phyloP scores from a whole-genome alignment of 768 basidiomycete species.

The Dendrothele bispora region DNA sequence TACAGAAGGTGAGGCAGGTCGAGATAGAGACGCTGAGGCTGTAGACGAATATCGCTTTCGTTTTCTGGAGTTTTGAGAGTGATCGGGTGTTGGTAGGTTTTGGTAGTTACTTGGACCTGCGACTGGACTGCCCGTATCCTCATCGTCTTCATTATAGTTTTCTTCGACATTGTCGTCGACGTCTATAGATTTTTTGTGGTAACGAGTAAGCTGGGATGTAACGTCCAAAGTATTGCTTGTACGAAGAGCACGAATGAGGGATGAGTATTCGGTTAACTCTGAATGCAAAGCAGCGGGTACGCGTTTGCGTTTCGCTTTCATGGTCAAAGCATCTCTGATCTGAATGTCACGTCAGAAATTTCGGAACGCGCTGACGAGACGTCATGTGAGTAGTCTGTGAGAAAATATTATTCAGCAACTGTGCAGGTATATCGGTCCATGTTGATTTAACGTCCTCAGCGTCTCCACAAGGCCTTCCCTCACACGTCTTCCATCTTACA shows the following conservation, averaged over 20 bases:
- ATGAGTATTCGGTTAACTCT: slow-evolving; percentile 68
- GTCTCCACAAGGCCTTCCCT: too few relatives aligned
- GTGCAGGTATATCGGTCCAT: too few relatives aligned
- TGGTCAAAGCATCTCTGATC: too few relatives aligned
- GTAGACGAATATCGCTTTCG: slow-evolving; percentile 19
- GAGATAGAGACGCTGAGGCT: too few relatives aligned
- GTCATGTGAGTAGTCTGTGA: too few relatives aligned
- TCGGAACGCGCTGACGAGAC: too few relatives aligned
- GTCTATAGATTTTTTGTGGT: slow-evolving; percentile 21
- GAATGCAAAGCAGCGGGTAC: slow-evolving; percentile 58
- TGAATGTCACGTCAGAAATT: too few relatives aligned
- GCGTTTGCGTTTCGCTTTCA: slow-evolving; percentile 31
- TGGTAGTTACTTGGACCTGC: neutral
- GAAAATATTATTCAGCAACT: too few relatives aligned
- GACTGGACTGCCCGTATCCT: too few relatives aligned
- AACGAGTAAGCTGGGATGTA: slow-evolving; percentile 45
- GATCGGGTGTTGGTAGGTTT: neutral
- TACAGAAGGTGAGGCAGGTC: too few relatives aligned
- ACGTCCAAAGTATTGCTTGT: slow-evolving; percentile 59
- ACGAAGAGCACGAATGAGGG: slow-evolving; percentile 63
- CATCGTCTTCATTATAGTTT: neutral
- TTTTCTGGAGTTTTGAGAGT: slow-evolving; percentile 13
- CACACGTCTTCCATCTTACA: too few relatives aligned
- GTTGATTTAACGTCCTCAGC: too few relatives aligned
- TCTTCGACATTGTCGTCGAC: slow-evolving; percentile 14